These are phyloP conservation scores for Chrysosporium queenslandicum DNA, from an alignment of 2,329 filamentous ascomycete species.

Conservation along the genomic window DNA sequence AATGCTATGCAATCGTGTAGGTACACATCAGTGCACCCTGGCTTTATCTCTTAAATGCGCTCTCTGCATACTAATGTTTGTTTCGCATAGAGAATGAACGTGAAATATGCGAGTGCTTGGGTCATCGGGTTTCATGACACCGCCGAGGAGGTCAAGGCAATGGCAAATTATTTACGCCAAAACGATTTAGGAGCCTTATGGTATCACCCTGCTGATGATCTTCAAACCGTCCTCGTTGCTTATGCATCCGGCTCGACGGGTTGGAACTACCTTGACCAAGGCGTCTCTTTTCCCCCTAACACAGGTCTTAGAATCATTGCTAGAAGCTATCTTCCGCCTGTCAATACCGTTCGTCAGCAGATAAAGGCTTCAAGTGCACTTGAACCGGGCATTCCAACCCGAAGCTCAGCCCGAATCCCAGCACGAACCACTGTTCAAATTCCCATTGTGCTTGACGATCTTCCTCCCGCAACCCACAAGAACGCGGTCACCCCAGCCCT, in stretches of 20 bases:
- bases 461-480: background rate
- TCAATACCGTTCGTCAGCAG: conserved; percentile 8
- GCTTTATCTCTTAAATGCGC: background rate
- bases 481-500: background rate
- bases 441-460: background rate
- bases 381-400: background rate
- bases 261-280: conserved; percentile 23
- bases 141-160: conserved; percentile 20
- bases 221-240: conserved; percentile 22
- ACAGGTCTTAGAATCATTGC: conserved; percentile 16
- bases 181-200: conserved; percentile 26
- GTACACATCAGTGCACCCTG: conserved; percentile 1
- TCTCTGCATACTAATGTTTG: conserved; percentile 5
- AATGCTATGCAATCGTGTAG: conserved; percentile 23
- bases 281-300: background rate
- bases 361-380: background rate
- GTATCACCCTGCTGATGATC: conserved; percentile 14
- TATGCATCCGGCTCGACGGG: conserved; percentile 23
- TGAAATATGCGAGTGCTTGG: conserved; percentile 24
- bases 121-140: conserved; percentile 29
- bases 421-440: background rate
- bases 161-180: conserved; percentile 23
- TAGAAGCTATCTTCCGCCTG: conserved; percentile 17
- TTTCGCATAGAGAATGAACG: conserved; percentile 11
- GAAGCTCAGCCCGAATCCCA: too few species aligned